phyloP scores from a whole-genome alignment of 164 flowering plant genomes.

The Paratinospora sagittata region DNA sequence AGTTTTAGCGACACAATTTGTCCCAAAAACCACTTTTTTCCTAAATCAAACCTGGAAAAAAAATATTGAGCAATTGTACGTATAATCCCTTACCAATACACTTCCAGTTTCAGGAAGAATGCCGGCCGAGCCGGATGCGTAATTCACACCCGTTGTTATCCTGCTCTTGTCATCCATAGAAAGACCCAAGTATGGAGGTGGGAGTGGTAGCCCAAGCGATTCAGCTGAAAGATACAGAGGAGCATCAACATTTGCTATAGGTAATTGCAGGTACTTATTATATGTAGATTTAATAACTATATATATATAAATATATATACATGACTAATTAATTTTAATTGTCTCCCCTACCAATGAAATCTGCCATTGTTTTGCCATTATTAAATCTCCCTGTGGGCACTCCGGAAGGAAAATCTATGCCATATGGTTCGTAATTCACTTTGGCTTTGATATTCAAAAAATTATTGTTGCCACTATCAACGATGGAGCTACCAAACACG shows the following conservation, averaged over 20 bases:
- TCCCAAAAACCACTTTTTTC: too few relatives aligned
- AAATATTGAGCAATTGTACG: too few relatives aligned
- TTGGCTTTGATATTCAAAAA: neutral
- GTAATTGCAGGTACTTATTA: neutral
- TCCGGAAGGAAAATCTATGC: conserved; percentile 10
- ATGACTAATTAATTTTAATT: too few relatives aligned
- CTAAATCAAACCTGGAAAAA: too few relatives aligned
- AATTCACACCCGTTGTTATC: conserved; percentile 10
- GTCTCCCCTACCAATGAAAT: conserved; percentile 12
- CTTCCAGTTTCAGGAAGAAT: conserved; percentile 12
- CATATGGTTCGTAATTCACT: conserved; percentile 14
- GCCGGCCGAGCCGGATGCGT: conserved; percentile 10
- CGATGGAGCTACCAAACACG: conserved; percentile 13
- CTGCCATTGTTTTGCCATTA: conserved; percentile 10
- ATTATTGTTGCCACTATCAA: conserved; percentile 16
- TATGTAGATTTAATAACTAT: too few relatives aligned
- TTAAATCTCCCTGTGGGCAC: conserved; percentile 10
- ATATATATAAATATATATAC: too few relatives aligned
- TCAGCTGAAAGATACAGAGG: conserved; percentile 1
- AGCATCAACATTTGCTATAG: neutral
- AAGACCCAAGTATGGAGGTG: conserved; percentile 6
- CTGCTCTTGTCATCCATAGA: neutral
- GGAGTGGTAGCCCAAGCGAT: conserved; percentile 3
- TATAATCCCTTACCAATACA: conserved; percentile 2
- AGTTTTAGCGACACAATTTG: too few relatives aligned